phyloP scores from a whole-genome alignment of 208 protist genomes.

The Giardia duodenalis region DNA sequence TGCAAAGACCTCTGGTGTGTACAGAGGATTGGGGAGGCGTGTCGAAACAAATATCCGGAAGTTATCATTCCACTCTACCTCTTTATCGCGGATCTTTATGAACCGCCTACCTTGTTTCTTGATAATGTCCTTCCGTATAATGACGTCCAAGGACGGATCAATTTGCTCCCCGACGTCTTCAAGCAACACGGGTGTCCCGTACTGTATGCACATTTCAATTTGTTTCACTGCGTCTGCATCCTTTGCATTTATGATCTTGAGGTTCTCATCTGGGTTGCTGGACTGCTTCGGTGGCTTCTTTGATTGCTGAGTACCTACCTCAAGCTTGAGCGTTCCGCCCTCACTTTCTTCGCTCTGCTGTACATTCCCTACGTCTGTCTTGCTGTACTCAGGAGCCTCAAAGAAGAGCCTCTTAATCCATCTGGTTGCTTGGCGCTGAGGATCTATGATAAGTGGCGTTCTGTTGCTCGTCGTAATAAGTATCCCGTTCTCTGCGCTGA shows the following conservation, averaged over 20 bases:
- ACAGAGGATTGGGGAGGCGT: constrained; percentile 81
- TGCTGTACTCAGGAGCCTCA: constrained; percentile 37
- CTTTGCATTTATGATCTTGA: constrained; percentile 76
- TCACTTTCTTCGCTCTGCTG: constrained; percentile 42
- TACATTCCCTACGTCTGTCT: not conserved
- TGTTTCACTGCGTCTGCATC: constrained; percentile 74
- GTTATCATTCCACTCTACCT: constrained; percentile 78
- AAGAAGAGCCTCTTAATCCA: constrained; percentile 74
- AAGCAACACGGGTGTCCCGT: constrained; percentile 56
- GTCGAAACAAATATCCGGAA: constrained; percentile 93
- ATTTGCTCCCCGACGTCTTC: constrained; percentile 85
- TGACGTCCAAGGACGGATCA: constrained; percentile 78
- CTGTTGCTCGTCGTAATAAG: constrained; percentile 72
- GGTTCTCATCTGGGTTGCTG: constrained; percentile 60
- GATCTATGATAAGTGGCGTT: constrained; percentile 88
- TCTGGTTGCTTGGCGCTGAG: constrained; percentile 91
- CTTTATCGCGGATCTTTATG: constrained; percentile 86
- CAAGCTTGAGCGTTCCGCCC: constrained; percentile 42
- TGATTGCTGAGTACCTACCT: not conserved
- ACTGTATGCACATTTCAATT: constrained; percentile 83
- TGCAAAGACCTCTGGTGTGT: constrained; percentile 86
- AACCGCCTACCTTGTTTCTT: constrained; percentile 65
- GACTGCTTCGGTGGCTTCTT: not conserved
- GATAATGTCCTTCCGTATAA: constrained; percentile 76
- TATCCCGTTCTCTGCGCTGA: constrained; percentile 66